Base-by-base conservation (phyloP, 2,329 filamentous ascomycete genomes). In the Fusarium sarcochroum region DNA sequence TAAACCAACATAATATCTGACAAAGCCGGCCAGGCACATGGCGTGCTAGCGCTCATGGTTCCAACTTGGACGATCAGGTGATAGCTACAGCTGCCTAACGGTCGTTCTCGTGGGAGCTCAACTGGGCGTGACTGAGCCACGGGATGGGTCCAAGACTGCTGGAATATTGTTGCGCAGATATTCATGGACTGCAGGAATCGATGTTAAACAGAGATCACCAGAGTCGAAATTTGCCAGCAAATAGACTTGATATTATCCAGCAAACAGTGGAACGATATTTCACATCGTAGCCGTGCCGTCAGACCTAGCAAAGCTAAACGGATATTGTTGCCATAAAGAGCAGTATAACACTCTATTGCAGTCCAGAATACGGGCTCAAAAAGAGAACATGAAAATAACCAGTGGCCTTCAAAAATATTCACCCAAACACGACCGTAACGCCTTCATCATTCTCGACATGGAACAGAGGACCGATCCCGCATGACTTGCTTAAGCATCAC, bases 401-500 rank as follows among this genome's bases (percentile, higher is more conserved):
- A 72, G 67, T 60, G 66, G 52, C 69, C 62, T 72, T 73, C 71
- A 70, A 67, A 66, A 52, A 71, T 66, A 70, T 61, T 74, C 66
- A 67, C 71, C 71, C 63, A 70, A 76, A 67, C 55, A 74, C 63
- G 64, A 77, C 78, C 78, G 66, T 70, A 79, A 79, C 78, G 78
- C 78, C 78, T 70, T 69, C 73, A 73, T 77, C 74, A 71, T 75
- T 73, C 71, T 66, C 68, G 62, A 67, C 59, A 63, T 54, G 56
- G 58, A 59, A 63, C 57, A 67, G 40, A 65, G 68, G 62, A 65
- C 67, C 46, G 44, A 60, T 68, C 54, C 56, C 62, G 50, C 51
- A 71, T 46, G 48, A 58, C 64, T 58, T 55, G 45, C 60, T 74
- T 62, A 77, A 52, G 71, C 73, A 51, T 65, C 69, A 78, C 96